phyloP scores from a whole-genome alignment of 2,329 filamentous ascomycete species.

The Cladophialophora psammophila region DNA sequence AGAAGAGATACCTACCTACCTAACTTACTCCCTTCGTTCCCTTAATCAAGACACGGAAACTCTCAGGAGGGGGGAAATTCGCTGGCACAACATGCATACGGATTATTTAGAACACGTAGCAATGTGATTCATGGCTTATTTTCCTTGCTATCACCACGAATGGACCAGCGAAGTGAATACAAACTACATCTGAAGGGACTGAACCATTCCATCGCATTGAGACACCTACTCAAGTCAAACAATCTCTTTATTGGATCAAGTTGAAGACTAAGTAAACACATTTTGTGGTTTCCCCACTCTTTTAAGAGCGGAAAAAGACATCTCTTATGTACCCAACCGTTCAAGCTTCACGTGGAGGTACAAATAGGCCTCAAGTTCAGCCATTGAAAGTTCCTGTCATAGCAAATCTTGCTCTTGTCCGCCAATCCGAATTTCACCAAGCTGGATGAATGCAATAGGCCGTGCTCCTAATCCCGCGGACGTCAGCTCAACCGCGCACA shows the following conservation, averaged over 20 bases:
- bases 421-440: neutral
- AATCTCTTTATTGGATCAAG: slow-evolving; percentile 15
- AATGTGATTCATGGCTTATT: neutral
- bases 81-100: no score
- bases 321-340: slow-evolving; percentile 20
- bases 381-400: slow-evolving; percentile 2
- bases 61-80: no score
- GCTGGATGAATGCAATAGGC: neutral
- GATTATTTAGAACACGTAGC: no score
- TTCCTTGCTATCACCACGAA: neutral
- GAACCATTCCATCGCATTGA: neutral
- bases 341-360: slow-evolving; percentile 16
- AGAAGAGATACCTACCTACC: no score
- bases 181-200: neutral
- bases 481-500: slow-evolving; percentile 4
- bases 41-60: no score
- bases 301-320: slow-evolving; percentile 8
- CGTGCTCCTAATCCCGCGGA: neutral
- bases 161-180: neutral
- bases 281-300: slow-evolving; percentile 15
- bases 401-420: slow-evolving; percentile 4
- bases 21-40: no score
- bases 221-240: neutral
- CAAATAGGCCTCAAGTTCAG: slow-evolving; percentile 8
- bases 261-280: slow-evolving; percentile 15